Base-by-base conservation (phyloP, 1,284 basidiomycete genomes). In the Chalciporus sp. region DNA sequence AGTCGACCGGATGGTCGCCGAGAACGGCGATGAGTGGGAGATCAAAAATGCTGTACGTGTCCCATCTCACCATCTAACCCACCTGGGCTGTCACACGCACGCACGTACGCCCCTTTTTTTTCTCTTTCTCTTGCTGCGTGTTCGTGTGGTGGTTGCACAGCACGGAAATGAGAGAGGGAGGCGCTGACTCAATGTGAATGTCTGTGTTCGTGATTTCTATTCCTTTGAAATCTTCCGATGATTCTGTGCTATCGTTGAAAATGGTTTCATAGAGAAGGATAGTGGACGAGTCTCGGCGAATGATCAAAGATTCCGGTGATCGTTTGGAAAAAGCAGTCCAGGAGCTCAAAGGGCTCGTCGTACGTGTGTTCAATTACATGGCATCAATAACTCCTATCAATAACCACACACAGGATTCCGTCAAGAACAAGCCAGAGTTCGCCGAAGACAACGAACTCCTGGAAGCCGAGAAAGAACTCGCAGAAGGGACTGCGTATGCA, bases 241-340 rank as follows among this genome's bases (percentile, higher is more conserved):
- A n/a, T 33, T 27, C n/a, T 46, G 47, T 43, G 23, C 48, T 41
- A 47, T 31, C 40, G 35, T 51, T 48, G 17, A 20, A 33, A 31
- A 8, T 26, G 28, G 10, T 50, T 56, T 49, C 33, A 52, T 67
- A 94, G 92, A 83, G 75, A 61, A 83, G 82, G 66, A 79, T 94
- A 71, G 68, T 87, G 55, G 86, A 88, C 58, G 92, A 95, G 74
- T 86, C 88, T 31, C 76, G 84, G 61, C 91, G 85, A 79, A 92
- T 94, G 90, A 81, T 94, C 57, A 76, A 76, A 27, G 86, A 92
- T 65, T 82, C 87, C 10, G 72, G 77, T 55, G 77, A 70, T 53
- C 80, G 86, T 49, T 73, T 93, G 28, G 81, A 78, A 53, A 82
- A 79, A 61, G 84, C 82, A 28, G 76, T 79, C 31, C 82, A 77